Percentiles rank a stretch among this genome's conserved stretches.
Evolutionary conservation across 2,329 filamentous ascomycete genomes (phyloP).

Genomic region (Phoma sp.): DNA sequence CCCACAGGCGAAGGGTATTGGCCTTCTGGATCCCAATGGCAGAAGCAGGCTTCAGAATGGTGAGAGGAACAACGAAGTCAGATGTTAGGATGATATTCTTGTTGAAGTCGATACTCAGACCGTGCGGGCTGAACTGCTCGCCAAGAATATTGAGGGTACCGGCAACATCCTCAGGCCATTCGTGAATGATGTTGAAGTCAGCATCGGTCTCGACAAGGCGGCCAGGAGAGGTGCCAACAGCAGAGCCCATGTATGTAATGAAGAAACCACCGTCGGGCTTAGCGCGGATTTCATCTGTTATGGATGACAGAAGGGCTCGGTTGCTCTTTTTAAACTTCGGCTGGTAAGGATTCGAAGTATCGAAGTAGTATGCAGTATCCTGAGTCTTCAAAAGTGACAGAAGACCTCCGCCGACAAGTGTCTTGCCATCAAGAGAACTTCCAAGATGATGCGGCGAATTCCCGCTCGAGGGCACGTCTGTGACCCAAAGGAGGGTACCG

Average conservation of each 20-base stretch:
- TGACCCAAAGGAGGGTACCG: conserved; percentile 64
- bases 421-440: conserved; percentile 62
- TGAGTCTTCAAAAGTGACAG: conserved; percentile 65
- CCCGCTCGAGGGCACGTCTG: conserved; percentile 65
- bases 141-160: conserved; percentile 63
- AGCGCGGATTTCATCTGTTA: conserved; percentile 67
- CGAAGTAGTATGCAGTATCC: conserved; percentile 69
- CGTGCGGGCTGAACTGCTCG: conserved; percentile 68
- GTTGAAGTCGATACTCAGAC: conserved; percentile 64
- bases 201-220: conserved; percentile 67
- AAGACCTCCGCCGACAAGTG: conserved; percentile 63
- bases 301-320: conserved; percentile 64
- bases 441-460: conserved; percentile 68
- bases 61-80: conserved; percentile 68
- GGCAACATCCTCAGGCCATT: conserved; percentile 65
- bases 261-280: conserved; percentile 69
- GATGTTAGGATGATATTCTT: conserved; percentile 66
- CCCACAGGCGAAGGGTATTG: conserved; percentile 67
- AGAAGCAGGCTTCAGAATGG: conserved; percentile 62
- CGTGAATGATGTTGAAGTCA: conserved; percentile 65
- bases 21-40: conserved; percentile 60
- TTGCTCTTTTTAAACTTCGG: conserved; percentile 67
- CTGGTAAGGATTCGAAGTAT: conserved; percentile 63
- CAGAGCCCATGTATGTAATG: conserved; percentile 68
- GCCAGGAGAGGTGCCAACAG: conserved; percentile 64